Evolutionary conservation across 2,329 filamentous ascomycete species (phyloP).

Genomic region (Fusarium acutatum): DNA sequence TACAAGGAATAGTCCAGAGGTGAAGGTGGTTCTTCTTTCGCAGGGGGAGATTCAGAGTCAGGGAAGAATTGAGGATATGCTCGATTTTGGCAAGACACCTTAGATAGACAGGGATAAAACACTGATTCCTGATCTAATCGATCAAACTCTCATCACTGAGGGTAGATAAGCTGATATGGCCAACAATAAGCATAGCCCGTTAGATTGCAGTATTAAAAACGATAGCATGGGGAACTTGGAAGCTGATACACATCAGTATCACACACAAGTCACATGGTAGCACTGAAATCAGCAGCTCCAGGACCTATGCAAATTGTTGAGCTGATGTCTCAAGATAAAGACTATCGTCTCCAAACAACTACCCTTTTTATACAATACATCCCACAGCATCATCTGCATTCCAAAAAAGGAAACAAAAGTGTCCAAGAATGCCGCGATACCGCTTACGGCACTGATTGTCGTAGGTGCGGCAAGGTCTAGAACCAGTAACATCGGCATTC

Average conservation of each 20-base stretch:
- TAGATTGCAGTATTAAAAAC: too few relatives aligned
- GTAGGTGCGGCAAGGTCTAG: neutral
- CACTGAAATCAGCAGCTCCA: neutral
- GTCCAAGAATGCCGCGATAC: neutral
- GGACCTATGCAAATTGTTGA: neutral
- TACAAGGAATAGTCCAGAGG: accelerated
- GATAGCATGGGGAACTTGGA: too few relatives aligned
- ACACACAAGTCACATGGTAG: neutral
- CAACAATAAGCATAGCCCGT: too few relatives aligned
- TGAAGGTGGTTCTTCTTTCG: neutral
- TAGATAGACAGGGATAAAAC: neutral
- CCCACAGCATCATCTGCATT: neutral
- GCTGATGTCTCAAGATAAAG: neutral
- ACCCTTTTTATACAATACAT: neutral
- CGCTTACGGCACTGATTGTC: neutral
- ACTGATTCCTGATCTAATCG: neutral
- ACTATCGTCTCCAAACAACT: neutral
- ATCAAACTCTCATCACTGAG: accelerated
- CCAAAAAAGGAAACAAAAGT: neutral
- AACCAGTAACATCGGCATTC: neutral
- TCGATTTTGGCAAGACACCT: neutral
- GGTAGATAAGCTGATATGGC: neutral
- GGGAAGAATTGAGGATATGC: neutral
- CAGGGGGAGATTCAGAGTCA: neutral
- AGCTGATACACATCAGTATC: neutral